phyloP scores from a whole-genome alignment of 2,329 filamentous ascomycete genomes.

The Arthrobotrys iridis region DNA sequence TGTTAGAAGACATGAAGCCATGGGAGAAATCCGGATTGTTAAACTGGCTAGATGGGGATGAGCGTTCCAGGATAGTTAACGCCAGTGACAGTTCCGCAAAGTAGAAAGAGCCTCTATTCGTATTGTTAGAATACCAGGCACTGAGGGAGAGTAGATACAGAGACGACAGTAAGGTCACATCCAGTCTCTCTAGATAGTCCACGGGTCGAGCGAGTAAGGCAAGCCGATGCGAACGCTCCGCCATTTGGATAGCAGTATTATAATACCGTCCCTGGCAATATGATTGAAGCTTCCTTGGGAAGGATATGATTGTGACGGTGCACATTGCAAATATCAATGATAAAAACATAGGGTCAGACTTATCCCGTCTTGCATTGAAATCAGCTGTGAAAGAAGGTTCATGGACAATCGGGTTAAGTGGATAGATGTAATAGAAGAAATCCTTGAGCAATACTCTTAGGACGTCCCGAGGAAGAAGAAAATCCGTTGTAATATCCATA shows the following conservation, averaged over 20 bases:
- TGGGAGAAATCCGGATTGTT: slow-evolving; percentile 53
- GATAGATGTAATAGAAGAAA: slow-evolving; percentile 54
- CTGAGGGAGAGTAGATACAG: slow-evolving; percentile 49
- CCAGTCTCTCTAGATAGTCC: slow-evolving; percentile 50
- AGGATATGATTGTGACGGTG: slow-evolving; percentile 52
- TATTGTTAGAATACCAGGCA: slow-evolving; percentile 52
- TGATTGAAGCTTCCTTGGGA: slow-evolving; percentile 51
- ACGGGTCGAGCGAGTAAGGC: slow-evolving; percentile 45
- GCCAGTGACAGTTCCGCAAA: slow-evolving; percentile 48
- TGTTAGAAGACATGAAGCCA: slow-evolving; percentile 51
- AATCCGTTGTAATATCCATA: slow-evolving; percentile 50
- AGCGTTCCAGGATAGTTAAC: slow-evolving; percentile 44
- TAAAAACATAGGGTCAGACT: slow-evolving; percentile 50
- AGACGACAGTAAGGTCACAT: slow-evolving; percentile 41
- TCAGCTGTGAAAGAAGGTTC: slow-evolving; percentile 49
- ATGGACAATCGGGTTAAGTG: slow-evolving; percentile 50
- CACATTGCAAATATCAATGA: slow-evolving; percentile 53
- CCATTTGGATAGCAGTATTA: slow-evolving; percentile 54
- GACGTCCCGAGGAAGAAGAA: slow-evolving; percentile 38
- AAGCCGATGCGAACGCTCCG: slow-evolving; percentile 40
- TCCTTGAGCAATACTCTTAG: slow-evolving; percentile 47
- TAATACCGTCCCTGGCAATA: slow-evolving; percentile 50
- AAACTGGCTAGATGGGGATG: slow-evolving; percentile 50
- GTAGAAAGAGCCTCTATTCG: slow-evolving; percentile 42
- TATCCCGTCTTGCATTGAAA: slow-evolving; percentile 39